A percentile compares a stretch with the other conserved stretches of the same genome.
Evolutionary conservation across 192 early-diverging fungal genomes (phyloP).

Genomic region (Coemansia guatemalensis): DNA sequence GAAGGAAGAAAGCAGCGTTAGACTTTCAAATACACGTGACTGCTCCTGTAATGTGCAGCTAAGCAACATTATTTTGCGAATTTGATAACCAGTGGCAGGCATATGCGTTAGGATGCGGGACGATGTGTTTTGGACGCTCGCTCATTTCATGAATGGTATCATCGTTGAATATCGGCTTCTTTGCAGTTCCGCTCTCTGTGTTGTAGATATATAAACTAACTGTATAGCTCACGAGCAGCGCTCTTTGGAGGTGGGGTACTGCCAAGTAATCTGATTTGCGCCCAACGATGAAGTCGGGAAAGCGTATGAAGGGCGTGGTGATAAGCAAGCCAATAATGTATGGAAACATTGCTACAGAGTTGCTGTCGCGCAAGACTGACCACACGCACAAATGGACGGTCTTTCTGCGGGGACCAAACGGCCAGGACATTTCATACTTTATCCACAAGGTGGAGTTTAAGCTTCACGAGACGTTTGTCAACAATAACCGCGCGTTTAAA

Average conservation of each 20-base stretch:
- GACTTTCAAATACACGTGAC: too few species aligned
- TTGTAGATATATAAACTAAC: too few species aligned
- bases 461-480: constrained; percentile 89
- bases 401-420: constrained; percentile 78
- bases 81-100: too few species aligned
- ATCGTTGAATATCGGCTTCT: too few species aligned
- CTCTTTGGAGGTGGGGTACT: too few species aligned
- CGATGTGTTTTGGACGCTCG: too few species aligned
- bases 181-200: too few species aligned
- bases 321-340: constrained; percentile 81
- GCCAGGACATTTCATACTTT: constrained; percentile 82
- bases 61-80: too few species aligned
- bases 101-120: too few species aligned
- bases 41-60: too few species aligned
- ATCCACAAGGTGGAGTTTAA: constrained; percentile 92
- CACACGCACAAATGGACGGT: constrained; percentile 98
- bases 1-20: too few species aligned
- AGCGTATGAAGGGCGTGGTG: constrained; percentile 61
- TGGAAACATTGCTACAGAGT: constrained; percentile 76
- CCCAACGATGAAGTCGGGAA: constrained; percentile 40
- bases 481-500: constrained; percentile 64
- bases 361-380: constrained; percentile 68
- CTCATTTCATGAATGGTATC: too few species aligned
- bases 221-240: not conserved
- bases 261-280: not conserved